Percentiles rank a stretch among this genome's conserved stretches.
phyloP scores from a whole-genome alignment of 257 asterid species.

The Solanum habrochaites region DNA sequence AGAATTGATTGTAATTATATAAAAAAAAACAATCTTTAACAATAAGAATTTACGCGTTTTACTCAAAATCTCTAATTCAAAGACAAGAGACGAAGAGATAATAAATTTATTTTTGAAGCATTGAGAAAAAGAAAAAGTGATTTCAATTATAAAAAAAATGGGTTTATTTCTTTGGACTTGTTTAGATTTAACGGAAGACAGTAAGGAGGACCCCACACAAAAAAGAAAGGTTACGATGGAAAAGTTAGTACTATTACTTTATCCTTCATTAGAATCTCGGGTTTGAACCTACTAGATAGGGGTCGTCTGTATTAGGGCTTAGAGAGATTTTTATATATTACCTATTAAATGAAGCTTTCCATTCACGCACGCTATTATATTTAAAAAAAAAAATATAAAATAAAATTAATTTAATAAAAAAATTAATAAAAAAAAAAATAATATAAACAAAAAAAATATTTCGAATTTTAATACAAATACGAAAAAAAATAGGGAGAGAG shows the following conservation, averaged over 20 bases:
- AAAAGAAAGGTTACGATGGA: neutral
- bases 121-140: neutral
- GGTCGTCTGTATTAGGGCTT: neutral
- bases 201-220: neutral
- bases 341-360: neutral
- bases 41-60: neutral
- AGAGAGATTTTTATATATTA: too few relatives aligned
- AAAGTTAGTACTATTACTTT: neutral
- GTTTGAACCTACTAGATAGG: neutral
- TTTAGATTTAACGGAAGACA: neutral
- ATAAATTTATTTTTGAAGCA: neutral
- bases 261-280: neutral
- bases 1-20: neutral
- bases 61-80: neutral
- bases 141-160: neutral
- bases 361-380: accelerated
- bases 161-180: neutral
- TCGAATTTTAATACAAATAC: neutral
- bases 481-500: neutral
- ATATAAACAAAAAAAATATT: too few relatives aligned
- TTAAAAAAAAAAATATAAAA: too few relatives aligned
- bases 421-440: too few relatives aligned
- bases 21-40: neutral
- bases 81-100: neutral
- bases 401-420: too few relatives aligned